Conservation (phyloP, 164 flowering plant genomes). For the Vitis vinifera region ASM3070453v1 NC_081817.1:6521001-6521500, state of each 20-base stretch:
- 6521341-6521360: conserved; percentile 23
- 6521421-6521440: conserved; percentile 89
- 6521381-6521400: conserved; percentile 95
- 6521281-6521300: neutral
- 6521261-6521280: neutral
- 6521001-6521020: too few relatives aligned
- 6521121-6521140: too few relatives aligned
- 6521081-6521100: too few relatives aligned
- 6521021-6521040: too few relatives aligned
- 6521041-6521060: too few relatives aligned
- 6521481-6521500: neutral
- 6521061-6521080: too few relatives aligned
- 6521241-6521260: neutral
- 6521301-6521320: neutral
- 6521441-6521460: conserved; percentile 99
- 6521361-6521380: conserved; percentile 98
- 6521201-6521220: neutral
- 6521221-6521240: neutral
- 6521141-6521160: too few relatives aligned
- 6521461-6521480: conserved; percentile 76
- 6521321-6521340: conserved; percentile 4
- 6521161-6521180: too few relatives aligned
- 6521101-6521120: too few relatives aligned
- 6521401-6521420: conserved; percentile 94
- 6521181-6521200: too few relatives aligned